Base-by-base conservation (phyloP, 768 basidiomycete species). In the Trametes cubensis region DNA sequence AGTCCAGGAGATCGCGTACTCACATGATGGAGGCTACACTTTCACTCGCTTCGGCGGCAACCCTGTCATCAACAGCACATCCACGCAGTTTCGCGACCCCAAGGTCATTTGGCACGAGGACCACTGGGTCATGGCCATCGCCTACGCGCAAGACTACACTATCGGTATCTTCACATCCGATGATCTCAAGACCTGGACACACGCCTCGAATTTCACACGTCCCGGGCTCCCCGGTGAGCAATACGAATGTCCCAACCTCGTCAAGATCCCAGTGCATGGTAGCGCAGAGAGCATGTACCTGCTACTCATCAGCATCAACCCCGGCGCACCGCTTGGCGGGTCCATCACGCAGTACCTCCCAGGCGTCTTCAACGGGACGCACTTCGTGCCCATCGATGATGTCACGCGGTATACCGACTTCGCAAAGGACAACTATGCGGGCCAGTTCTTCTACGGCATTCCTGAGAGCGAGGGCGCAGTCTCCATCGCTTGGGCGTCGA, bases 381-480 rank as follows among this genome's bases (percentile, higher is more conserved):
- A 53, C 40, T 63, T 63, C 58, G 40, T 48, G 18, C 44, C 57
- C 6, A 15, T 59, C 40, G 58, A 55, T 41, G 28, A 30, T 30
- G 53, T 58, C 26, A 41, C 57, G n/a, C 62, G 62, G 25, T 30
- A 55, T 21, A 26, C 58, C 20, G 62, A 63, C 62, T 63, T 63
- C 45, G 62, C 58, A 2, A 50, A 63, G 48, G 62, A 63, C 58
- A 63, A 63, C 62, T 63, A 63, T 47, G 62, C 62, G 10, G 57
- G 57, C 11, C 62, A 63, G 58, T 59, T 59, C 48, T 58, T 63
- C 53, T 59, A 48, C 47, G 62, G 47, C 53, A 59, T 47, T 34
- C 57, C 56, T n/a, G 53, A 52, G 34, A 53, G 54, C 57, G 38
- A 44, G 15, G 58, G 54, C 53, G 40, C 51, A 17, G 8, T 63